Percentiles rank a stretch among this genome's conserved stretches.
Evolutionary conservation across 768 basidiomycete species (phyloP).

Genomic region (Lentinula aciculospora): DNA sequence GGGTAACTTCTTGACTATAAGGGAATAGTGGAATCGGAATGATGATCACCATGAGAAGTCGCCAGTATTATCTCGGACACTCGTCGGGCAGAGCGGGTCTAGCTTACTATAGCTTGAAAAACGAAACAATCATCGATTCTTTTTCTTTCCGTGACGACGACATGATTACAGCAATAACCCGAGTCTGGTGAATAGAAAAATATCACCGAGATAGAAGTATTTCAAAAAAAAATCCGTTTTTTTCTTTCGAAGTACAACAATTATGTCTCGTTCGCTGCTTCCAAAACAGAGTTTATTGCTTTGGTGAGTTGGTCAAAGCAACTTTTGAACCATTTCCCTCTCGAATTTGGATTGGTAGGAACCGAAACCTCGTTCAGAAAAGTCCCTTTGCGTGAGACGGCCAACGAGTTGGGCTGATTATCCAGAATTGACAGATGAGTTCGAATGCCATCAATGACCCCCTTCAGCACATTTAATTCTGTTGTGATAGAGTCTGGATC

Average conservation of each 20-base stretch:
- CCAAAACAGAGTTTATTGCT: constrained; percentile 18
- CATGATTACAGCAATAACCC: no score
- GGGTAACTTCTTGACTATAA: constrained; percentile 5
- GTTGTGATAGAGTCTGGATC: constrained; percentile 32
- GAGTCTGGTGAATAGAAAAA: no score
- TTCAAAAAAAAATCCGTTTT: no score
- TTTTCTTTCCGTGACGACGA: no score
- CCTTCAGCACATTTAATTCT: constrained; percentile 32
- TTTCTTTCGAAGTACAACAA: no score
- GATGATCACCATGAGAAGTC: neutral
- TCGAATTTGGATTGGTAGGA: constrained; percentile 1
- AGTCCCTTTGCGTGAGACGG: constrained; percentile 23
- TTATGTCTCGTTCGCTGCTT: neutral
- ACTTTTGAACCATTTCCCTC: constrained; percentile 55
- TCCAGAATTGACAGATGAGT: constrained; percentile 15
- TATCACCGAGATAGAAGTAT: no score
- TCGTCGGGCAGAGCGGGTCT: neutral
- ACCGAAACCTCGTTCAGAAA: constrained; percentile 14
- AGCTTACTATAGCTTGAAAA: neutral
- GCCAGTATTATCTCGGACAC: neutral
- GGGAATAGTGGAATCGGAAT: neutral
- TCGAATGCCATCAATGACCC: constrained; percentile 31
- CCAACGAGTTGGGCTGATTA: constrained; percentile 18
- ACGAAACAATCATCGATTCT: no score
- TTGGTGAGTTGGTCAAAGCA: constrained; percentile 62